Evolutionary conservation across 305 asterid genomes (phyloP).

Genomic region (Fraxinus baroniana): DNA sequence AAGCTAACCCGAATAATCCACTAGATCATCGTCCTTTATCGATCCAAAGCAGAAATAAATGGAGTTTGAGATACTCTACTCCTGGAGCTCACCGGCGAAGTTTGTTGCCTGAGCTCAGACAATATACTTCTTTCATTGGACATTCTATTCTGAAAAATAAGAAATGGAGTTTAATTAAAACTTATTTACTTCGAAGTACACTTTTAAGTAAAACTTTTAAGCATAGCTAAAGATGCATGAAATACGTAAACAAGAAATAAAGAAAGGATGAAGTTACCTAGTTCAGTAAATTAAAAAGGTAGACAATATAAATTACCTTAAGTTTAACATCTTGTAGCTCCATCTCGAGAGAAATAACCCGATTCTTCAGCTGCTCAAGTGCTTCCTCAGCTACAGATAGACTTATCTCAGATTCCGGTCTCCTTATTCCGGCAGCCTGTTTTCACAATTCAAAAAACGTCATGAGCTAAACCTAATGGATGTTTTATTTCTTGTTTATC

Average conservation of each 20-base stretch:
- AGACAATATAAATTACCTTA: constrained; percentile 48
- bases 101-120: constrained; percentile 68
- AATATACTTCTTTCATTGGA: constrained; percentile 58
- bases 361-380: constrained; percentile 61
- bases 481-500: neutral
- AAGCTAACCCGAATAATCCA: constrained; percentile 19
- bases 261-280: neutral
- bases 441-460: constrained; percentile 9
- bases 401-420: constrained; percentile 9
- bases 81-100: constrained; percentile 38
- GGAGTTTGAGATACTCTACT: constrained; percentile 37
- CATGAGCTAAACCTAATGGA: neutral
- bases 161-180: constrained; percentile 4
- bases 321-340: constrained; percentile 73
- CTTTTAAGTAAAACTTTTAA: neutral
- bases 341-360: constrained; percentile 60
- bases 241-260: neutral
- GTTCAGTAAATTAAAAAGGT: neutral
- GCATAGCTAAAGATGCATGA: neutral
- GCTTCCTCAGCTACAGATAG: constrained; percentile 76
- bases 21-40: constrained; percentile 36
- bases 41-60: constrained; percentile 54
- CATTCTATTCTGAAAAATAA: constrained; percentile 61
- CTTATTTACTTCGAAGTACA: neutral
- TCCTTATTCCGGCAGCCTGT: constrained; percentile 50